Evolutionary conservation across 1,284 basidiomycete genomes (phyloP).

Genomic region (Rhizoctonia solani): DNA sequence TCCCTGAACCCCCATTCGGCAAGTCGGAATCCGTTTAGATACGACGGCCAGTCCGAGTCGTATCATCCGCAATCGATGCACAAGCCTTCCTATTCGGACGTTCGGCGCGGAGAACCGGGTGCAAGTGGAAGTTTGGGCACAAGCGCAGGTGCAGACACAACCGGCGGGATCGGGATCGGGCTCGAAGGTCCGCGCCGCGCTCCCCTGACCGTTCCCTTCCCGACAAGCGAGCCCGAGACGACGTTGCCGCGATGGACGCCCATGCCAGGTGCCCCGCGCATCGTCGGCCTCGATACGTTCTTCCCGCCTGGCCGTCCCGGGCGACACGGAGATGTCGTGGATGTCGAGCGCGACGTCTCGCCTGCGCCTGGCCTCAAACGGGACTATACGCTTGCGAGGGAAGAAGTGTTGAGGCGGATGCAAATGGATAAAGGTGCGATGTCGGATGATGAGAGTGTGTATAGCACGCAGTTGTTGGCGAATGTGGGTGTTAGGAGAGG

Average conservation of each 20-base stretch:
- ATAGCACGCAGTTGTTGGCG: constrained; percentile 9
- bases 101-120: constrained; percentile 26
- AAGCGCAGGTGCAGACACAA: background rate
- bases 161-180: background rate
- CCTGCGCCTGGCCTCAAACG: constrained; percentile 19
- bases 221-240: background rate
- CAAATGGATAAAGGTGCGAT: constrained; percentile 2
- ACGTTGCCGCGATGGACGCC: constrained; percentile 1
- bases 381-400: constrained; percentile 18
- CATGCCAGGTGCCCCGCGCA: constrained; percentile 10
- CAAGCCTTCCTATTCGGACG: constrained; percentile 12
- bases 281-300: constrained; percentile 8
- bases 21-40: constrained; percentile 19
- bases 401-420: constrained; percentile 29
- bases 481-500: too few species aligned
- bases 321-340: background rate
- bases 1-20: constrained; percentile 11
- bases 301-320: background rate
- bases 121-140: too few species aligned
- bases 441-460: constrained; percentile 32
- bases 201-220: constrained; percentile 13
- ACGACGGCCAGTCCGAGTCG: too few species aligned
- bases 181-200: background rate
- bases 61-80: background rate
- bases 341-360: constrained; percentile 13